These are phyloP conservation scores for Ophiostoma sp. DNA, from an alignment of 2,329 filamentous ascomycete species.

Conservation along the genomic window DNA sequence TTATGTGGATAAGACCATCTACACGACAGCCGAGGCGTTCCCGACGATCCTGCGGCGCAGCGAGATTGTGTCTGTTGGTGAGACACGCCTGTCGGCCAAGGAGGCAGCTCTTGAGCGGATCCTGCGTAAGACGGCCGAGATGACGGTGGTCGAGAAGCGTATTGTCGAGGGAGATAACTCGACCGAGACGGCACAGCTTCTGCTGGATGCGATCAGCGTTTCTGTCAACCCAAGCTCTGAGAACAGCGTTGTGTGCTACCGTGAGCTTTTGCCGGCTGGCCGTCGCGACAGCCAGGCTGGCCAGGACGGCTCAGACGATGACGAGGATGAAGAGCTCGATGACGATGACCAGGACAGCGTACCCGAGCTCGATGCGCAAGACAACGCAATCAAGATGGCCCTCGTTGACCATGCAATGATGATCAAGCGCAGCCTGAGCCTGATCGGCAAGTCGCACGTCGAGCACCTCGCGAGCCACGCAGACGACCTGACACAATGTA, in stretches of 20 bases:
- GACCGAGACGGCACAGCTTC: conserved; percentile 59
- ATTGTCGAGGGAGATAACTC: conserved; percentile 60
- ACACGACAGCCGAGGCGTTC: conserved; percentile 78
- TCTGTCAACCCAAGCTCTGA: conserved; percentile 70
- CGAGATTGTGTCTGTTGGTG: conserved; percentile 68
- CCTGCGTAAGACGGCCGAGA: conserved; percentile 82
- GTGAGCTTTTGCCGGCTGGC: conserved; percentile 60
- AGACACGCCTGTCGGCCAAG: conserved; percentile 63
- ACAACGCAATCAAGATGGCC: conserved; percentile 76
- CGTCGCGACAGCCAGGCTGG: conserved; percentile 31
- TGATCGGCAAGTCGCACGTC: conserved; percentile 60
- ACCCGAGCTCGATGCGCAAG: conserved; percentile 52
- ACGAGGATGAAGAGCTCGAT: conserved; percentile 40
- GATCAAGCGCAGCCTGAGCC: conserved; percentile 72
- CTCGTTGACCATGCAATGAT: conserved; percentile 84
- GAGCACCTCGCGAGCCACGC: conserved; percentile 52
- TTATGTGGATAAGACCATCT: conserved; percentile 76
- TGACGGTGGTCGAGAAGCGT: conserved; percentile 69
- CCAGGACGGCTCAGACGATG: conserved; percentile 35
- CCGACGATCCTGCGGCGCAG: conserved; percentile 85
- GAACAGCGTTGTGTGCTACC: conserved; percentile 74
- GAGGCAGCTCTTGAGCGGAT: conserved; percentile 90
- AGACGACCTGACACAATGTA: conserved; percentile 61
- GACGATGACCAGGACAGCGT: conserved; percentile 41
- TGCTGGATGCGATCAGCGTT: conserved; percentile 71